These are phyloP conservation scores for Talaromyces marneffei DNA, from an alignment of 2,329 filamentous ascomycete genomes.

Conservation along the genomic window DNA sequence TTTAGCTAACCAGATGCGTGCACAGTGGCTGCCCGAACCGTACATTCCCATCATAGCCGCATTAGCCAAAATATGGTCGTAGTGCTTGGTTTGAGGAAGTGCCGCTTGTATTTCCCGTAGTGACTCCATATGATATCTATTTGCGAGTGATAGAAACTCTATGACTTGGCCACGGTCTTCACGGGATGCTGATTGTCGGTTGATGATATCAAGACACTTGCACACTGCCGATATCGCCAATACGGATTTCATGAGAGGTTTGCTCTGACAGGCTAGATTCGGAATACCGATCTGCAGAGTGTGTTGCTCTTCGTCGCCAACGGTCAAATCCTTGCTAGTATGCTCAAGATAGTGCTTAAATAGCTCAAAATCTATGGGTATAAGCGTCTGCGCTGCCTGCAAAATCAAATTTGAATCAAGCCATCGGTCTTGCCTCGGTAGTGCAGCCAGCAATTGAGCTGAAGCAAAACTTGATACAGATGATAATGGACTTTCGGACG, in stretches of 20 bases:
- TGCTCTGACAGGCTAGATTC: slow-evolving; percentile 37
- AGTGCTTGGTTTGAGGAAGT: slow-evolving; percentile 27
- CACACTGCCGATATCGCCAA: slow-evolving; percentile 40
- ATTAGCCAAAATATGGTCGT: slow-evolving; percentile 35
- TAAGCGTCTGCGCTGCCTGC: slow-evolving; percentile 13
- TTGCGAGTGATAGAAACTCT: slow-evolving; percentile 25
- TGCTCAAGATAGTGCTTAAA: slow-evolving; percentile 41
- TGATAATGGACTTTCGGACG: not conserved
- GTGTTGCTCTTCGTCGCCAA: slow-evolving; percentile 36
- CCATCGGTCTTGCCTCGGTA: not conserved
- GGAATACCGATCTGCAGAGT: slow-evolving; percentile 40
- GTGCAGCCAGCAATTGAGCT: not conserved
- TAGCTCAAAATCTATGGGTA: slow-evolving; percentile 31
- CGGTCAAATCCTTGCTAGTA: slow-evolving; percentile 34
- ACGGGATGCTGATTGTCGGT: slow-evolving; percentile 20
- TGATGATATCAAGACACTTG: slow-evolving; percentile 19
- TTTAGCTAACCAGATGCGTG: slow-evolving; percentile 31
- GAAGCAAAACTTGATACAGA: not conserved
- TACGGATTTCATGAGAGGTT: slow-evolving; percentile 39
- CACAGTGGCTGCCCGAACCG: slow-evolving; percentile 33
- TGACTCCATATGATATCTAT: slow-evolving; percentile 36
- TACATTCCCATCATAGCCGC: slow-evolving; percentile 42
- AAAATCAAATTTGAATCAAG: not conserved
- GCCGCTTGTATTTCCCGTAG: slow-evolving; percentile 34
- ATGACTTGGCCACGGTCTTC: slow-evolving; percentile 19